phyloP scores from a whole-genome alignment of 305 asterid species.

The Fraxinus ornus region DNA sequence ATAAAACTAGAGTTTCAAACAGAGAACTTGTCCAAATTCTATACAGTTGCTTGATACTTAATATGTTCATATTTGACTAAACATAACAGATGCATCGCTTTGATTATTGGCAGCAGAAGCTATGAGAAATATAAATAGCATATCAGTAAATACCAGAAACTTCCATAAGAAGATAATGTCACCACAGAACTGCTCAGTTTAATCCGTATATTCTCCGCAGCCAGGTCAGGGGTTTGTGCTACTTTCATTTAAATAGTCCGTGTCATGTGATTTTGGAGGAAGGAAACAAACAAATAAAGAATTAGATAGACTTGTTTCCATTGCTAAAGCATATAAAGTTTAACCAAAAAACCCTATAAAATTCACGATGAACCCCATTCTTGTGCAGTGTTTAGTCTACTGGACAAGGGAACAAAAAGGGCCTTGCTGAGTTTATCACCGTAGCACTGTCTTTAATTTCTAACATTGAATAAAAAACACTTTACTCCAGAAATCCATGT shows the following conservation, averaged over 20 bases:
- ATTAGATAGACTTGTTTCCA: constrained; percentile 6
- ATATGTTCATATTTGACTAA: neutral
- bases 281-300: neutral
- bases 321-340: neutral
- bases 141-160: neutral
- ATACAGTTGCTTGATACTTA: neutral
- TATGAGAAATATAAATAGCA: neutral
- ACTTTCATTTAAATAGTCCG: constrained; percentile 2
- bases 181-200: neutral
- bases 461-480: neutral
- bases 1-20: neutral
- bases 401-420: neutral
- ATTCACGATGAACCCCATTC: neutral
- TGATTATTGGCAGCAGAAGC: neutral
- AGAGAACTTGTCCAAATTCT: neutral
- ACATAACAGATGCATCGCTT: neutral
- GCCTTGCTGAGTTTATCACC: neutral
- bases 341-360: neutral
- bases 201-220: neutral
- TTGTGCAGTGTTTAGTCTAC: neutral
- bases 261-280: neutral
- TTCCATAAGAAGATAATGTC: neutral
- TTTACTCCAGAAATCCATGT: neutral
- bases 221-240: neutral
- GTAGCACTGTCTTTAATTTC: neutral